These are phyloP conservation scores for Coprinellus aureogranulatus DNA, from an alignment of 768 basidiomycete species.

Conservation along the genomic window DNA sequence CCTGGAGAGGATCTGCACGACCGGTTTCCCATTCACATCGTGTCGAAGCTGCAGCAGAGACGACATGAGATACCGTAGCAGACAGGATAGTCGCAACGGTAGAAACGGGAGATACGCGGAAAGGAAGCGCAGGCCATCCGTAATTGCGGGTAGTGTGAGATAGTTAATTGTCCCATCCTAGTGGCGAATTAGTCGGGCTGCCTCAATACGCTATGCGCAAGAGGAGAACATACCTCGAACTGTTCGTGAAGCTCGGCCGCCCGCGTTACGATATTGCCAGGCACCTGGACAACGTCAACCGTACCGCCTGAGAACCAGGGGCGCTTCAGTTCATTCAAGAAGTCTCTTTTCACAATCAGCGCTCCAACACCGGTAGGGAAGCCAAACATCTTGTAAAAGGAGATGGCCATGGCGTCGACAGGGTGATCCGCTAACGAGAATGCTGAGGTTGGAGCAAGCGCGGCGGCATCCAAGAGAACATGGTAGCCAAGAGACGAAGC, in stretches of 20 bases:
- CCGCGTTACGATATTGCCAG: constrained; percentile 65
- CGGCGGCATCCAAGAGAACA: constrained; percentile 80
- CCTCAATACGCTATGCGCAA: constrained; percentile 2
- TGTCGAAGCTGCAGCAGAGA: constrained; percentile 61
- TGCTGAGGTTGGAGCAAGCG: constrained; percentile 68
- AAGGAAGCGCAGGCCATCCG: constrained; percentile 73
- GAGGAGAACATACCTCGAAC: constrained; percentile 59
- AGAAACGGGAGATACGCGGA: constrained; percentile 78
- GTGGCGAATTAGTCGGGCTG: constrained; percentile 4
- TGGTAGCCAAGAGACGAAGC: constrained; percentile 69
- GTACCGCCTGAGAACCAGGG: constrained; percentile 88
- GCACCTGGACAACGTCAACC: constrained; percentile 80
- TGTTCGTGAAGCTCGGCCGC: constrained; percentile 61
- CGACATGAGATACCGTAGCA: constrained; percentile 58
- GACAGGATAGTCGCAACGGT: constrained; percentile 68
- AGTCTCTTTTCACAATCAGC: constrained; percentile 68
- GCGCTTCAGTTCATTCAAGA: constrained; percentile 56
- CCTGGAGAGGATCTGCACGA: constrained; percentile 68
- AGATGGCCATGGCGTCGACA: constrained; percentile 80
- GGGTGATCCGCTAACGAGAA: constrained; percentile 64
- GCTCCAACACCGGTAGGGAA: constrained; percentile 85
- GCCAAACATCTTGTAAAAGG: constrained; percentile 90
- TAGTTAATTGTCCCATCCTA: constrained; percentile 89
- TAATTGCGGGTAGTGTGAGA: constrained; percentile 71
- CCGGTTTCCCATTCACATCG: constrained; percentile 54